Base-by-base conservation (phyloP, 768 basidiomycete species). In the Kwoniella botswanensis region DNA sequence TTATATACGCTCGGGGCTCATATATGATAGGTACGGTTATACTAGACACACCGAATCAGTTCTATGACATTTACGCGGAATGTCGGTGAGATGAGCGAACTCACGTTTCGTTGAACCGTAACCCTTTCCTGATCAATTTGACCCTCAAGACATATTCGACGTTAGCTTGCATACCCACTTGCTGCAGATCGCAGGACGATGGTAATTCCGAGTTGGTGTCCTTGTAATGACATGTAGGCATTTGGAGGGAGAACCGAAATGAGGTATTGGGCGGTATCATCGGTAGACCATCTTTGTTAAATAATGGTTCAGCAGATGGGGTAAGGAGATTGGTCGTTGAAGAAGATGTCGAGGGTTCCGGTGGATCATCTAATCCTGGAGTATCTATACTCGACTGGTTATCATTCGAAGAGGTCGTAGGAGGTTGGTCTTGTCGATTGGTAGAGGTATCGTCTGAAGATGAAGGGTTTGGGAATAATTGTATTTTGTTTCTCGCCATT, bases 151-250 rank as follows among this genome's bases (percentile, higher is more conserved):
- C 66, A 58, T 80, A 80, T 62, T 80, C 77, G 13, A 80, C 75
- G 1, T 70, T 63, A n/a, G 77, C 75, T 52, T 80, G 79, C 74
- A 80, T 76, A 2, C 77, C 79, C 12, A 80, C 71, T 46, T 80
- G 79, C 54, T 71, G 71, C 44, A 80, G 63, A 55, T 71, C 68
- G 50, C 71, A 71, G 18, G 77, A 71, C 0, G 79, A 77, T 6
- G 79, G 79, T 13, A 80, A 41, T 44, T 76, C 74, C 24, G 76
- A 63, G 13, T 68, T 67, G 3, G 53, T 26, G 46, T 75, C 76
- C 18, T 69, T 66, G 54, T 70, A 80, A 52, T 80, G 76, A 13
- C 50, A 21, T 24, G 65, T 67, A 0, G 79, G 79, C 77, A 80
- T 80, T 44, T 70, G 70, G 13, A 80, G 65, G 5, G 69, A 71